phyloP scores from a whole-genome alignment of 2,329 filamentous ascomycete species.

The Epichloe brachyelytri region DNA sequence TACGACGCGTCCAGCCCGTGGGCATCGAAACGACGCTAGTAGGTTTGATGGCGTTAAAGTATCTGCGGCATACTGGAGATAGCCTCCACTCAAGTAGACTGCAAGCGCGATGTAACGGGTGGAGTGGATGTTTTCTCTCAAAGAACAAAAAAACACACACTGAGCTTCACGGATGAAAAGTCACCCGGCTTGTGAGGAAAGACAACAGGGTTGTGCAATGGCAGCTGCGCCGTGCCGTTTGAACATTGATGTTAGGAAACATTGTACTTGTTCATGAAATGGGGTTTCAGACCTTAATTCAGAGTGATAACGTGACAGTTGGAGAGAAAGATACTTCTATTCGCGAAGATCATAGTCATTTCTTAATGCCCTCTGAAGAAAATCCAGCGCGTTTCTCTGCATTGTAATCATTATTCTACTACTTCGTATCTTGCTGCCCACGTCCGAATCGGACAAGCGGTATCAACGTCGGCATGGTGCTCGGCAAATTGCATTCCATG shows the following conservation, averaged over 20 bases:
- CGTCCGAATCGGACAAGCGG: neutral
- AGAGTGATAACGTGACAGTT: constrained; percentile 7
- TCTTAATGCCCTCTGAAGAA: neutral
- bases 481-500: neutral
- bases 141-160: too few relatives aligned
- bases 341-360: neutral
- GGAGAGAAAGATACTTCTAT: constrained; percentile 5
- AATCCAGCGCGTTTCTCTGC: neutral
- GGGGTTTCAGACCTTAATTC: constrained; percentile 3
- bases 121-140: too few relatives aligned
- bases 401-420: constrained; percentile 5
- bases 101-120: neutral
- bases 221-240: too few relatives aligned
- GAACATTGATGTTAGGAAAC: too few relatives aligned
- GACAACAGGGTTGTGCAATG: too few relatives aligned
- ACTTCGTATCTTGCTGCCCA: neutral
- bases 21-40: too few relatives aligned
- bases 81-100: neutral
- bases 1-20: too few relatives aligned
- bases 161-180: too few relatives aligned
- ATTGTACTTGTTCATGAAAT: neutral
- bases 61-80: too few relatives aligned
- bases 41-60: too few relatives aligned
- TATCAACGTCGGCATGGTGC: too few relatives aligned
- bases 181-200: too few relatives aligned